Base-by-base conservation (phyloP, 1,284 basidiomycete species). In the Leccinum angustisporum region DNA sequence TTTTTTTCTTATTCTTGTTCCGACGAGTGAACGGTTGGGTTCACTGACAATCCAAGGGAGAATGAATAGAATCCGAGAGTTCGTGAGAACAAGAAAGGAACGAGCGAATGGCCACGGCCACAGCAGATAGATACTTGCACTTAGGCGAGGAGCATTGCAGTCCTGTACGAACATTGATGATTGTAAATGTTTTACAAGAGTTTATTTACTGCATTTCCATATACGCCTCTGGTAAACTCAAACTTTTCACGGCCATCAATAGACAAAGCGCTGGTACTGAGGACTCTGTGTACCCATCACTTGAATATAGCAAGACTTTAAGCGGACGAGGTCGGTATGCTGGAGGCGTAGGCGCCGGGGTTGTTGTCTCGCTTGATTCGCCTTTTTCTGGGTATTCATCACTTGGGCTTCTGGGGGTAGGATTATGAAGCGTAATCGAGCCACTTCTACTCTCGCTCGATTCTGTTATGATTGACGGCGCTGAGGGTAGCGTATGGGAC, bases 231-330 rank as follows among this genome's bases (percentile, higher is more conserved):
- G 95, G 91, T 11, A 98, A 83, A 54, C 81, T 75, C 75, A 89
- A 70, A 67, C 81, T 74, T 76, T 83, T 86, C 55, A 90, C 79
- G 46, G 89, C 87, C 96, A 99, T 98, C 66, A 98, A 80, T 68
- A 97, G 86, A 66, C 87, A 86, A 54, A 98, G 81, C 14, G 94
- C 96, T 56, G 96, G 85, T 14, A 97, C 87, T 40, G 91, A 93
- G 18, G 91, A 92, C 77, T 98, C 97, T 30, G 96, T 98, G 74
- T 92, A 92, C 46, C 91, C 91, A 70, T 93, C 91, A n/a, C 87
- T 83, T 14, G 87, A 89, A 71, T 90, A 89, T 38, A 92, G 72
- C 62, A 92, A 79, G 57, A 92, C 77, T 72, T 90, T 90, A 60
- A 88, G 78, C 8, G 88, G 89, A 38, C 90, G 83, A 36, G 80